Base-by-base conservation (phyloP, 2,329 filamentous ascomycete genomes). In the Penicillium sumatraense region DNA sequence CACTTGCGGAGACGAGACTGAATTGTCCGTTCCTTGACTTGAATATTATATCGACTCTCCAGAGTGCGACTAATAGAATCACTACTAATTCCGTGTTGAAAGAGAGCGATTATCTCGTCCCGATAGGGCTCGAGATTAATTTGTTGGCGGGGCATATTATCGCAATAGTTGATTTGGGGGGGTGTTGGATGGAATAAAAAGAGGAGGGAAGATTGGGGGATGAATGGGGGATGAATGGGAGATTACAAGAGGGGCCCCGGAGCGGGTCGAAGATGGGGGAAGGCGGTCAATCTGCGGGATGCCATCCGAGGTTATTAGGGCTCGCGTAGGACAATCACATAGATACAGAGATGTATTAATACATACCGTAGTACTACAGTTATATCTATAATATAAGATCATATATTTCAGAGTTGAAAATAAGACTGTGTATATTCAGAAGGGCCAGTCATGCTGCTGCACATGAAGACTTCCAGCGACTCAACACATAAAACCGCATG, bases 1-100 rank as follows among this genome's bases (percentile, higher is more conserved):
- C 63, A 65, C 60, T 64, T 61, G 52, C 63, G 63, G 24, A 65
- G 60, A 18, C 63, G 61, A n/a, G 61, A 63, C 40, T 65, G 63
- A 44, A 65, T 64, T 26, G 63, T 64, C 26, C 63, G 54, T 41
- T 65, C 63, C 27, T 62, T 64, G 9, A 65, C 63, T 51, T 64
- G 63, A 35, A 65, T 64, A 48, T 63, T 63, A 57, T 64, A 59
- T 35, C 60, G 60, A 27, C 49, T 60, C 29, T 63, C 60, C 10
- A 65, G 58, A 7, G 58, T 59, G 45, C 58, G 61, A 36, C 63
- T 57, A 50, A 65, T 65, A 2, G 63, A 58, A 49, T 65, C 60
- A 21, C 61, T 65, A 49, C 61, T 65, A 47, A 64, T 58, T 13
- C 63, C 61, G 27, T 63, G 56, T 45, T 63, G 57, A 41, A 61